A percentile compares a stretch with the other conserved stretches of the same genome.
These are phyloP conservation scores for Lentinula boryana DNA, from an alignment of 768 basidiomycete genomes.

Conservation along the genomic window DNA sequence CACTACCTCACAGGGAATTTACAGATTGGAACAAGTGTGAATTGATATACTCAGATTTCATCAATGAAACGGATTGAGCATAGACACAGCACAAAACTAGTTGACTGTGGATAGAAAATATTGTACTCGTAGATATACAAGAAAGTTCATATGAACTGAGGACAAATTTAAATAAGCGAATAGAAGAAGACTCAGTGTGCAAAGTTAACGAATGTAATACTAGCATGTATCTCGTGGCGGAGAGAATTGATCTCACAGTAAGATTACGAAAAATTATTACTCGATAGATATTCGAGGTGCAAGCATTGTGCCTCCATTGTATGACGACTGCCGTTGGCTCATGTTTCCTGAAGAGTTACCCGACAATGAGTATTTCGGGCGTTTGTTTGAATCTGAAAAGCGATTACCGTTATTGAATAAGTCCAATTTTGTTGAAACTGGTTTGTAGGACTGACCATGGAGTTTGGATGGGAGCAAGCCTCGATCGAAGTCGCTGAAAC, in stretches of 20 bases:
- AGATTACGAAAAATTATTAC: slow-evolving; percentile 22
- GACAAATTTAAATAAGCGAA: background rate
- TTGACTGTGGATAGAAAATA: background rate
- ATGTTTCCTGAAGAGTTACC: slow-evolving; percentile 35
- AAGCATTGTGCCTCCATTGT: slow-evolving; percentile 47
- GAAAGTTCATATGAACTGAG: background rate
- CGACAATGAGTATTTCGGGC: slow-evolving; percentile 35
- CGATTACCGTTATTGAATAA: slow-evolving; percentile 25
- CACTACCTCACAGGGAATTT: too few relatives aligned
- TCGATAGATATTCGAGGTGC: slow-evolving; percentile 75
- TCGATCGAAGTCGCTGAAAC: slow-evolving; percentile 77
- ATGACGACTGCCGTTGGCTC: slow-evolving; percentile 41
- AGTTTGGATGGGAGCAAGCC: slow-evolving; percentile 72
- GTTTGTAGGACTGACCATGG: slow-evolving; percentile 51
- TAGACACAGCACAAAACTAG: background rate
- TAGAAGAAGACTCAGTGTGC: background rate
- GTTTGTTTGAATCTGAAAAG: slow-evolving; percentile 40
- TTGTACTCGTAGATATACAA: slow-evolving; percentile 3
- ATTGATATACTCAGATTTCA: too few relatives aligned
- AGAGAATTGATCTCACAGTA: too few relatives aligned
- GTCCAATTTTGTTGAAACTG: slow-evolving; percentile 18
- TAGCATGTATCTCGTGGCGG: background rate
- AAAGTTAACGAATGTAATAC: background rate
- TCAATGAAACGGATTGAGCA: background rate
- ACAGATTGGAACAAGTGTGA: too few relatives aligned